A percentile compares a stretch with the other conserved stretches of the same genome.
phyloP scores from a whole-genome alignment of 192 early-diverging fungal genomes.

The Coemansia sp. region DNA sequence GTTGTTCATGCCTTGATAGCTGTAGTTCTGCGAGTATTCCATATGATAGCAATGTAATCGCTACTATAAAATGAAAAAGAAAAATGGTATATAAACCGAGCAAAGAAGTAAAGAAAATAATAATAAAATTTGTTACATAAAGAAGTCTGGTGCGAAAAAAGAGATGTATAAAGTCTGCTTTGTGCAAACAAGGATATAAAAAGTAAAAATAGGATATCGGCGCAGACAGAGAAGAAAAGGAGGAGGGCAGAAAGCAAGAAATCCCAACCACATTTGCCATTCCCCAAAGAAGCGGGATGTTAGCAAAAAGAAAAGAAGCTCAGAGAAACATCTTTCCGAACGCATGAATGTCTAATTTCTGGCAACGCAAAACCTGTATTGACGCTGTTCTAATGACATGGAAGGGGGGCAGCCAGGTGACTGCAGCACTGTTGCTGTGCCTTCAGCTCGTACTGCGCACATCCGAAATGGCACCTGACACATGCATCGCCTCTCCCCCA shows the following conservation, averaged over 20 bases:
- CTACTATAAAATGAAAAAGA: background rate
- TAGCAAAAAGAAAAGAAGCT: no score
- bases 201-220: background rate
- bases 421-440: background rate
- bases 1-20: slow-evolving; percentile 45
- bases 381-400: background rate
- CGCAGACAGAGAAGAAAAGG: background rate
- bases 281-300: no score
- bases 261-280: background rate
- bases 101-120: background rate
- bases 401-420: background rate
- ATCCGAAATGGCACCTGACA: background rate
- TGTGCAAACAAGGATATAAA: background rate
- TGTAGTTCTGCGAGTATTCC: slow-evolving; percentile 33
- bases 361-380: no score
- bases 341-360: no score
- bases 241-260: background rate
- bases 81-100: background rate
- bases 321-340: no score
- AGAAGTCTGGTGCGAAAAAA: background rate
- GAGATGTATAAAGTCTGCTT: background rate
- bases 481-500: background rate
- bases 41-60: background rate
- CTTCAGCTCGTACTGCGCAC: background rate
- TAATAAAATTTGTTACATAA: background rate